Evolutionary conservation across 768 basidiomycete species (phyloP), one percentile per base, ranked within the genome.

Genomic region (Hygrocybe coccinea): DNA sequence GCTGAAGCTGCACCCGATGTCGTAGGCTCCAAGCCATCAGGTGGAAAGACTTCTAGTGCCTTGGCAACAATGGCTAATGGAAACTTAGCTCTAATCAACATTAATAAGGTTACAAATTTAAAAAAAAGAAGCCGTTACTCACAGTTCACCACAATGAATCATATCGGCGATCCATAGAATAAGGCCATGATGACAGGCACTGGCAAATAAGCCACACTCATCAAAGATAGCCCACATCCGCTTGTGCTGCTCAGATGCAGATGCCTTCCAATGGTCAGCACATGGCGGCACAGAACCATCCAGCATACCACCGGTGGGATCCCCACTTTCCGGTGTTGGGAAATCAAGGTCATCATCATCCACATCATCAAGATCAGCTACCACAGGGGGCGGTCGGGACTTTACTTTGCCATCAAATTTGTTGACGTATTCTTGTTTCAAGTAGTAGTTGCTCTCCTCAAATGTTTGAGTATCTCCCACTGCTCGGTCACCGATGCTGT

Each of bases 141-240:
- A 67, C 68, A 67, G 60, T 48, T 69, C 63, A 4, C 68, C 63
- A 52, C 65, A 66, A 7, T 44, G 24, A 22, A 67, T 57, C 65
- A 67, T 64, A 49, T 69, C 68, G 5, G 49, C 58, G 10, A 67
- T 37, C 2, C 62, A 45, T 0, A 69, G 51, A 0, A 64, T 60
- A 46, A 65, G 65, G 0, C 69, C 69, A 56, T 71, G 71, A 0
- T 59, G 57, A 55, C 71, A 72, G 0, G 68, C 57, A 1, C 60
- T 52, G 3, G 71, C 41, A 22, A 69, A 72, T 1, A 68, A 48
- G 0, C 70, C 68, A 1, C 68, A 68, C 57, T 71, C 69, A 14
- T 69, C 65, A 57, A 69, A 72, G 0, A 71, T 58, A 0, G 62
- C 65, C 70, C 67, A 70, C 60, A 64, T 65, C 3, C 58, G 36